Evolutionary conservation across 257 asterid species (phyloP).

Genomic region (Cordia subcordata): DNA sequence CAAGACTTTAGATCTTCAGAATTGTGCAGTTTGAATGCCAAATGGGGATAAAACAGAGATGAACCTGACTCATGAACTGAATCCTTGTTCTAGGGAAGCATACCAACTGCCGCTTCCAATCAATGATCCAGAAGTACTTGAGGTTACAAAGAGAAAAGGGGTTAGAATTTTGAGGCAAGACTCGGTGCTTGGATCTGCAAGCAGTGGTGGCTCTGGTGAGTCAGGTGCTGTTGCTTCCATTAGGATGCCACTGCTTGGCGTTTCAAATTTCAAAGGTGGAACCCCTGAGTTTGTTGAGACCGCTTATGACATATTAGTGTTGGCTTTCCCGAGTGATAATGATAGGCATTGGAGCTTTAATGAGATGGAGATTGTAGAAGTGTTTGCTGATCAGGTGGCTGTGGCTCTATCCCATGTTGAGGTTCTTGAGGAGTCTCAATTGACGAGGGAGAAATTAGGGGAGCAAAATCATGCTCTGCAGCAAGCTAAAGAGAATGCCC

Average conservation of each 20-base stretch:
- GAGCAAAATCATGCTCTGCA: conserved; percentile 19
- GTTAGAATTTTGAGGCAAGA: conserved; percentile 19
- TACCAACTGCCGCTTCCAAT: conserved; percentile 9
- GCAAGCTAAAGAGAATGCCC: conserved; percentile 26
- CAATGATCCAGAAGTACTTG: conserved; percentile 24
- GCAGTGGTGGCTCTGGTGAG: conserved; percentile 22
- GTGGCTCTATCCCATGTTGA: conserved; percentile 28
- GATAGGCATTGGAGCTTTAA: conserved; percentile 17
- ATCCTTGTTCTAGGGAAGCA: conserved; percentile 10
- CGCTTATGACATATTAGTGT: conserved; percentile 19
- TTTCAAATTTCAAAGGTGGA: conserved; percentile 26
- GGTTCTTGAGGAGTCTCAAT: conserved; percentile 26
- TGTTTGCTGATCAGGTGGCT: conserved; percentile 32
- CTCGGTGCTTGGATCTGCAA: conserved; percentile 19
- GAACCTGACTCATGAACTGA: conserved; percentile 25
- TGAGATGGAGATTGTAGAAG: conserved; percentile 28
- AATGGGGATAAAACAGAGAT: conserved; percentile 20
- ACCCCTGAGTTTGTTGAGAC: conserved; percentile 26
- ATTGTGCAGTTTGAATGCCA: conserved; percentile 30
- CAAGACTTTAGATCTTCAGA: conserved; percentile 21
- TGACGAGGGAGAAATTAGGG: conserved; percentile 20
- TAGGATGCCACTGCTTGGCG: conserved; percentile 24
- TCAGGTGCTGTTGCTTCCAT: conserved; percentile 24
- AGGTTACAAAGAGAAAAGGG: conserved; percentile 23
- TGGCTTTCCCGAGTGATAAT: too few species aligned